Base-by-base conservation (phyloP, 257 asterid species). In the Datura wrightii region DNA sequence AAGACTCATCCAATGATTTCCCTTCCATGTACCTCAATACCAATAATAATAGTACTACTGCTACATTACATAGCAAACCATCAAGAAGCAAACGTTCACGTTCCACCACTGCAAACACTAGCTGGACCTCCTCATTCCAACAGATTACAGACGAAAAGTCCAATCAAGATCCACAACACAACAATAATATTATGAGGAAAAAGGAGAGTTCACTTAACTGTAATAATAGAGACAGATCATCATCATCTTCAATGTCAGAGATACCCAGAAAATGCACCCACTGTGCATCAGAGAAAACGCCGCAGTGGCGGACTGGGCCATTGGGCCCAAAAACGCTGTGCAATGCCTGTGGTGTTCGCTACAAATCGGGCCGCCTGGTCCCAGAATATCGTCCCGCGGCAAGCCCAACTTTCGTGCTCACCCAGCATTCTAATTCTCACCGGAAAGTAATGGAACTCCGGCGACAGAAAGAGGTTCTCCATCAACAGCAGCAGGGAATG, bases 341-440 rank as follows among this genome's bases (percentile, higher is more conserved):
- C 91, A 94, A 94, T 82, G 98, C 98, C 1, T 94, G 98, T 83
- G 98, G 98, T 15, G 98, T 94, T 19, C 88, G 97, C 88, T 93
- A 82, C 89, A 94, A 93, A 82, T 92, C 95, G 42, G 97, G 98
- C 9, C 83, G 97, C 42, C 90, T 94, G 5, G 95, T 94, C 80
- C 97, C 97, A 11, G 97, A 94, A 84, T 94, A 94, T 87, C 87
- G 97, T 85, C 98, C 98, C 3, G 98, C 97, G 9, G 93, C 98
- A 14, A 94, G 98, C 85, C 98, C 98, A 56, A 94, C 98, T 5
- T 94, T 94, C 70, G 94, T 92, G 90, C 90, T 92, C 87, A 91
- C 98, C 74, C 94, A 92, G 87, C 98, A 94, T 88, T 94, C 97
- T 11, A 94, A 94, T 84, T 94, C 97, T 34, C 98, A 94, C 82